Evolutionary conservation across 768 basidiomycete species (phyloP).

Genomic region (Lactarius tabidus): DNA sequence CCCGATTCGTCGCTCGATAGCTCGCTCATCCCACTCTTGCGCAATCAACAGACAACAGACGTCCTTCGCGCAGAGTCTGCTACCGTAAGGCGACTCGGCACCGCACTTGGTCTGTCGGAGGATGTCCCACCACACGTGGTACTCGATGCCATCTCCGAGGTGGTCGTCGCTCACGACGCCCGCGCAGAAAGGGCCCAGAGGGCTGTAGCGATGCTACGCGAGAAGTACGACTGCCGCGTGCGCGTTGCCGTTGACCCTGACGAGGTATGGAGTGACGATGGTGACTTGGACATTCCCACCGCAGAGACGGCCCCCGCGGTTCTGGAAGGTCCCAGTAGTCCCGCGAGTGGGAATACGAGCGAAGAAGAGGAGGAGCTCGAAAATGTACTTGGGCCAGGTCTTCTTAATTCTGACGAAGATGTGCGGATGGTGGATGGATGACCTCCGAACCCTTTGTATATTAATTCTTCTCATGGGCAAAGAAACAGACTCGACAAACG

Average conservation of each 20-base stretch:
- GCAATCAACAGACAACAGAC: conserved; percentile 76
- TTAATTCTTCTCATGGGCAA: background rate
- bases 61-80: conserved; percentile 69
- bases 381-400: conserved; percentile 24
- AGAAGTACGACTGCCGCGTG: conserved; percentile 79
- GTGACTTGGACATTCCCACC: conserved; percentile 52
- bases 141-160: conserved; percentile 34
- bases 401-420: conserved; percentile 23
- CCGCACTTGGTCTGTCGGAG: conserved; percentile 46
- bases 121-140: conserved; percentile 26
- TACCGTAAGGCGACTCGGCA: conserved; percentile 63
- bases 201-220: conserved; percentile 71
- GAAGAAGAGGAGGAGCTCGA: conserved; percentile 27
- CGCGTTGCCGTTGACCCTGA: conserved; percentile 76
- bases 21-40: conserved; percentile 67
- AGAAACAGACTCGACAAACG: background rate
- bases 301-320: conserved; percentile 60
- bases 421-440: conserved; percentile 20
- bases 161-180: conserved; percentile 66
- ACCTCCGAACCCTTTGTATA: background rate
- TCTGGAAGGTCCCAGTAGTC: conserved; percentile 64
- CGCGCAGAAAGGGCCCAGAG: conserved; percentile 75
- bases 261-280: conserved; percentile 60
- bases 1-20: conserved; percentile 67
- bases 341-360: conserved; percentile 21